Conservation (phyloP, 371 early-diverging fungal genomes). For the Furculomyces boomerangus region DNA sequence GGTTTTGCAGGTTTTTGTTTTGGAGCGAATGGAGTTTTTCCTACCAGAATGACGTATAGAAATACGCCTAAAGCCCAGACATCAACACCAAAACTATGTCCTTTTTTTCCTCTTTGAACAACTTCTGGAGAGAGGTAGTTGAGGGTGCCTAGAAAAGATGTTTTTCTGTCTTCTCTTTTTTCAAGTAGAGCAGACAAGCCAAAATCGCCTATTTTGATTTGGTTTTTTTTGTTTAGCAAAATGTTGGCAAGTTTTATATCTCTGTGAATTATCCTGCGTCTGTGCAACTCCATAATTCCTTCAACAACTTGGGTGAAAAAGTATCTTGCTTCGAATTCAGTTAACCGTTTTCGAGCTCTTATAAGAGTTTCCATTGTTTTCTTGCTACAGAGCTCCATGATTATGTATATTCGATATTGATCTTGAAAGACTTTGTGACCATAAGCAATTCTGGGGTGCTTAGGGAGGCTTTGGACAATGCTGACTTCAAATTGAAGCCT, state of each 20-base stretch:
- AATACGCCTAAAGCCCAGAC: conserved; percentile 97
- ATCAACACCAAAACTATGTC: conserved; percentile 95
- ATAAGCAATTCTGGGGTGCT: conserved; percentile 72
- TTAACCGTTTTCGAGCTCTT: conserved; percentile 50
- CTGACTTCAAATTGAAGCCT: conserved; percentile 16
- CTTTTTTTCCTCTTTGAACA: conserved; percentile 54
- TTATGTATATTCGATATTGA: conserved; percentile 69
- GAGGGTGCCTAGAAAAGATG: conserved; percentile 94
- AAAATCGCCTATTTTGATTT: conserved; percentile 94
- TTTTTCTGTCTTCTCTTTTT: conserved; percentile 65
- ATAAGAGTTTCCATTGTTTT: conserved; percentile 77
- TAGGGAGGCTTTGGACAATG: conserved; percentile 19
- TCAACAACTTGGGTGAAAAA: conserved; percentile 71
- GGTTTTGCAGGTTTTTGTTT: conserved; percentile 4
- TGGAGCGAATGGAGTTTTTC: conserved; percentile 86
- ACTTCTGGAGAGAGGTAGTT: conserved; percentile 99
- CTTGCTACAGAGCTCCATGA: conserved; percentile 89
- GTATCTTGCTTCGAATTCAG: conserved; percentile 78
- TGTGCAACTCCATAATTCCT: conserved; percentile 77
- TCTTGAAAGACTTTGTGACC: conserved; percentile 81
- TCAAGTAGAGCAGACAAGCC: conserved; percentile 75
- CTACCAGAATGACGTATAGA: conserved; percentile 84
- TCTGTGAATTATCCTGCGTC: conserved; percentile 74
- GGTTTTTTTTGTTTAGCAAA: conserved; percentile 64
- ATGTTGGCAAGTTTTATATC: conserved; percentile 97